Conservation (phyloP, 2,329 filamentous ascomycete genomes). For the Sporothrix variecibatus region DNA sequence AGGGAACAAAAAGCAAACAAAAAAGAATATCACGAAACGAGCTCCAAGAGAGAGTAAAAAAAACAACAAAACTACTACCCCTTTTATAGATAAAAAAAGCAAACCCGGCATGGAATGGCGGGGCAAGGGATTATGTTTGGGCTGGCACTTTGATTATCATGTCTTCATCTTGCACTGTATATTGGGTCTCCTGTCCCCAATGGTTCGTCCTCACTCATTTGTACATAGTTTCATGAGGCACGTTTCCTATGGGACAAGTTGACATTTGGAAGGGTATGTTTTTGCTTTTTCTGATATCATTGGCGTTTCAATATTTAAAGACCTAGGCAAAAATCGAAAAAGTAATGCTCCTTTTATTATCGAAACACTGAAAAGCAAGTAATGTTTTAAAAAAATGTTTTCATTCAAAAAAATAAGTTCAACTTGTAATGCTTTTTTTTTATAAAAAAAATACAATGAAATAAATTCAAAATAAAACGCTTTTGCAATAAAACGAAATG, state of each 20-base stretch:
- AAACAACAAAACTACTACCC: not conserved
- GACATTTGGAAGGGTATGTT: not conserved
- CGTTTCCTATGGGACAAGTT: not conserved
- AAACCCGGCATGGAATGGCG: not conserved
- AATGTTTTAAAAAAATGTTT: too few relatives aligned
- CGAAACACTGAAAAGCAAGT: too few relatives aligned
- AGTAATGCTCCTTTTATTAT: not conserved
- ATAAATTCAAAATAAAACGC: too few relatives aligned
- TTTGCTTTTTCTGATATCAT: not conserved
- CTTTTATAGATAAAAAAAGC: not conserved
- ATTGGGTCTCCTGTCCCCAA: not conserved
- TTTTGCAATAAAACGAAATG: too few relatives aligned
- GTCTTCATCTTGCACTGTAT: not conserved
- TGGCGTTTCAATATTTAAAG: not conserved
- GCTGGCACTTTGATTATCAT: not conserved
- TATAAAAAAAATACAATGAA: too few relatives aligned
- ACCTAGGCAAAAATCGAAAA: not conserved
- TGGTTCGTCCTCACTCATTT: not conserved
- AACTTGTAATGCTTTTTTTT: too few relatives aligned
- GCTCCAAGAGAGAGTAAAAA: not conserved
- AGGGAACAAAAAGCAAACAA: not conserved
- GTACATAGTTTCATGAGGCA: not conserved
- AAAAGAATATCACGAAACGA: not conserved
- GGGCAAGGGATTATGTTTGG: not conserved
- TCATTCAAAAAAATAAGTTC: too few relatives aligned